Evolutionary conservation across 495 filamentous ascomycete species (phyloP), one percentile per base, ranked within the genome.

Genomic region (Coniosporium apollinis): DNA sequence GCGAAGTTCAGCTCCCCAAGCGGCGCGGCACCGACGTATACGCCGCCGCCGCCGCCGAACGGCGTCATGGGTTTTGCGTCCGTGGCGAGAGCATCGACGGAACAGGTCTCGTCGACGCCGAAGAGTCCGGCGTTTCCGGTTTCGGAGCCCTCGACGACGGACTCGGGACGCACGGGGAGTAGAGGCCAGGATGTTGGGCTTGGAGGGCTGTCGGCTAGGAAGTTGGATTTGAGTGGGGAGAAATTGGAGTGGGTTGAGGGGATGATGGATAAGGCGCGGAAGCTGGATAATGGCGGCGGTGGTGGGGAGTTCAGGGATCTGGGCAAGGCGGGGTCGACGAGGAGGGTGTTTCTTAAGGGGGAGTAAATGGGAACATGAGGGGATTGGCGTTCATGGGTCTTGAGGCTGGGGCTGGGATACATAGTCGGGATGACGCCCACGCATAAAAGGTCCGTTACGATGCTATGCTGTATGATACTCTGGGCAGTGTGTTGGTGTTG

Each of bases 221-320:
- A 64, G 25, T 49, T 64, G 5, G 65, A 67, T 30, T 69, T 83
- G 42, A 69, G 62, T 32, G 67, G 68, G 36, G 70, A 79, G 52
- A 73, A 72, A 43, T 58, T 66, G 32, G 65, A 68, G 26, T 83
- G 78, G 78, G 72, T 83, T 2, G 73, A 83, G 51, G 74, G 67
- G 19, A 73, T 83, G 57, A 68, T 80, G 51, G 72, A 76, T 30
- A 52, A 59, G 33, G 57, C 52, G 22, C 37, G 39, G 17, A 51
- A 48, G 9, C 50, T 51, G 13, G 47, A 26, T 19, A 37, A 39
- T 11, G 14, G 7, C 6, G 45, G 47, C 39, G 33, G 42, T 38
- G 41, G 56, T 46, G 37, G 49, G 42, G 29, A 61, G 52, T 75
- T 69, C 57, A 71, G 67, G 34, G 66, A 70, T 49, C 67, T 74